A percentile compares a stretch with the other conserved stretches of the same genome.
Evolutionary conservation across 2,329 filamentous ascomycete genomes (phyloP).

Genomic region (Aspergillus spinulosporus): DNA sequence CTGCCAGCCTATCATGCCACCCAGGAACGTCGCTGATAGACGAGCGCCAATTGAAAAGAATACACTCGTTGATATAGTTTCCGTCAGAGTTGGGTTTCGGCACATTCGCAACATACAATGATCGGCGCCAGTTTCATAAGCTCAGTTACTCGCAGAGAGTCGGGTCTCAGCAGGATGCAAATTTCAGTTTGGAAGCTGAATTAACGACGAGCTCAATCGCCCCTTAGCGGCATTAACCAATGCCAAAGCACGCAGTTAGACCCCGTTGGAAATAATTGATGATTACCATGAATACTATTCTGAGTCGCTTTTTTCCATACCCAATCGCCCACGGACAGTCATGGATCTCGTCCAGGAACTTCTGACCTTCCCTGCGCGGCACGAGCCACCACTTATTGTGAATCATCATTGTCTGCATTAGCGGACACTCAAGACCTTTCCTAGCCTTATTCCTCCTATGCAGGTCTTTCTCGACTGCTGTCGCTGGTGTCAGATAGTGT

Average conservation of each 20-base stretch:
- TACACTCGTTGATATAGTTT: background rate
- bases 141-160: slow-evolving; percentile 15
- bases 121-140: background rate
- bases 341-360: slow-evolving; percentile 11
- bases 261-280: slow-evolving; percentile 8
- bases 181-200: slow-evolving; percentile 22
- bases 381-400: slow-evolving; percentile 29
- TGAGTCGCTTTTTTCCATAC: background rate
- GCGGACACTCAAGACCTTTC: slow-evolving; percentile 15
- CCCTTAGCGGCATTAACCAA: slow-evolving; percentile 14
- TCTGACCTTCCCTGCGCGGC: slow-evolving; percentile 33
- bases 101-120: slow-evolving; percentile 1
- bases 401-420: slow-evolving; percentile 24
- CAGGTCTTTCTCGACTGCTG: slow-evolving; percentile 4
- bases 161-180: slow-evolving; percentile 9
- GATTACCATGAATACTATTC: slow-evolving; percentile 4
- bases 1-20: slow-evolving; percentile 15
- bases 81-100: slow-evolving; percentile 1
- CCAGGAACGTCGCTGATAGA: background rate
- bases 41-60: background rate
- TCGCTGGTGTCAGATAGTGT: background rate
- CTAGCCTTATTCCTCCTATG: slow-evolving; percentile 7
- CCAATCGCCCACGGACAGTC: background rate
- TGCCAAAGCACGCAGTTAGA: slow-evolving; percentile 5
- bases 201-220: slow-evolving; percentile 19